Conservation (phyloP, 2,329 filamentous ascomycete genomes). For the Colletotrichum chrysophilum region DNA sequence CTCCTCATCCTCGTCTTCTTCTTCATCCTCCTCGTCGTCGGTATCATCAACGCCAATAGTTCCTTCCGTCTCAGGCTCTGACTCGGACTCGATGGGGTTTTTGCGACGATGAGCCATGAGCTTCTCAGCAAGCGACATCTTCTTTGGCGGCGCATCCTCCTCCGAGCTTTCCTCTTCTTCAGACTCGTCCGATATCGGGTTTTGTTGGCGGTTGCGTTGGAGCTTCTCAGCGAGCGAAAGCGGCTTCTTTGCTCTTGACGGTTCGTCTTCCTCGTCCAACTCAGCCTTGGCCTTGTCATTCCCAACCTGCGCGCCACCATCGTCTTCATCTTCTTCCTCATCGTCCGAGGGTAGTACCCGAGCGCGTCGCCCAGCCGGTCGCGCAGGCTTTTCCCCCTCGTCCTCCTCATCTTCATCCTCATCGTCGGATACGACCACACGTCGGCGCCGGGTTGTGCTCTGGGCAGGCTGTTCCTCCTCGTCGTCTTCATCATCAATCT, state of each 20-base stretch:
- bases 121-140: conserved; percentile 26
- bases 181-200: conserved; percentile 2
- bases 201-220: background rate
- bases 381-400: background rate
- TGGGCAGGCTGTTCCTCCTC: background rate
- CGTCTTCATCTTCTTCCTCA: conserved; percentile 18
- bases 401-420: conserved; percentile 13
- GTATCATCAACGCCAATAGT: conserved; percentile 25
- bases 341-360: conserved; percentile 1
- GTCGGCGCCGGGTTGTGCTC: conserved; percentile 19
- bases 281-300: background rate
- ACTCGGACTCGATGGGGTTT: conserved; percentile 22
- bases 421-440: conserved; percentile 26
- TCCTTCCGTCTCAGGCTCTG: conserved; percentile 23
- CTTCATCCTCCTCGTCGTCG: conserved; percentile 18
- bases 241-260: background rate
- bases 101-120: conserved; percentile 25
- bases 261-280: background rate
- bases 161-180: background rate
- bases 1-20: conserved; percentile 24
- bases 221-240: conserved; percentile 7
- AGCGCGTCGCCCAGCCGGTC: background rate
- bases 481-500: conserved; percentile 14
- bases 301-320: conserved; percentile 1
- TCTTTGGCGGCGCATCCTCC: conserved; percentile 18